phyloP scores from a whole-genome alignment of 2,329 filamentous ascomycete species.

The Mollisiaceae sp. region DNA sequence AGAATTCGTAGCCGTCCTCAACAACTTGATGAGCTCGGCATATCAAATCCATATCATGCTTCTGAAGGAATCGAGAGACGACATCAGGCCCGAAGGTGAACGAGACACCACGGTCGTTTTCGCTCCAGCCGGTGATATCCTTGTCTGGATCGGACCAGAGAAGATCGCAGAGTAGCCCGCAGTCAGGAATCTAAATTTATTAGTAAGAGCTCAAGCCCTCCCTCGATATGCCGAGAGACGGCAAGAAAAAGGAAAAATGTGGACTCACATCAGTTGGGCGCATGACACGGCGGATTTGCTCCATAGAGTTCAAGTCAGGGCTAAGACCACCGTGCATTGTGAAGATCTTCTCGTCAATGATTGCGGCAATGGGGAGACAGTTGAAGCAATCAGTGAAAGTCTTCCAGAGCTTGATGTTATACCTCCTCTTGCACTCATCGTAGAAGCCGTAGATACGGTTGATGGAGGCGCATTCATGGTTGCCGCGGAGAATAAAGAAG shows the following conservation, averaged over 20 bases:
- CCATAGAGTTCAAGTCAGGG: slow-evolving; percentile 98
- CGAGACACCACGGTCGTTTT: slow-evolving; percentile 97
- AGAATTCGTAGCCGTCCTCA: slow-evolving; percentile 99
- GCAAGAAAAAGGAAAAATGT: slow-evolving; percentile 32
- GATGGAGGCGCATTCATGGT: slow-evolving; percentile 98
- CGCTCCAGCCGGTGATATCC: slow-evolving; percentile 98
- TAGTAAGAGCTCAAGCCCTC: slow-evolving; percentile 43
- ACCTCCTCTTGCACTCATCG: slow-evolving; percentile 98
- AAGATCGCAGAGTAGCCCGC: slow-evolving; percentile 94
- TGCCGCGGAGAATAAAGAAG: slow-evolving; percentile 97
- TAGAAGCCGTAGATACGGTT: slow-evolving; percentile 99
- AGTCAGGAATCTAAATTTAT: slow-evolving; percentile 84
- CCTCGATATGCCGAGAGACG: slow-evolving; percentile 36
- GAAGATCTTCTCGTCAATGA: slow-evolving; percentile 99
- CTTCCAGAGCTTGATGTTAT: slow-evolving; percentile 99
- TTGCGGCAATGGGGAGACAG: slow-evolving; percentile 95
- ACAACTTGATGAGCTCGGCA: slow-evolving; percentile 98
- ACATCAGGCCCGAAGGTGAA: slow-evolving; percentile 99
- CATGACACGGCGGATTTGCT: slow-evolving; percentile 99
- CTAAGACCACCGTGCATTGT: slow-evolving; percentile 99
- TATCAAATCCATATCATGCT: slow-evolving; percentile 99
- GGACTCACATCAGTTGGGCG: slow-evolving; percentile 92
- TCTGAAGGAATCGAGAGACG: slow-evolving; percentile 95
- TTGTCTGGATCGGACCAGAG: slow-evolving; percentile 99
- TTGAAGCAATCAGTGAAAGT: slow-evolving; percentile 99